A percentile compares a stretch with the other conserved stretches of the same genome.
Evolutionary conservation across 805 yeast species (phyloP).

Genomic region (Yamadazyma insecticola): DNA sequence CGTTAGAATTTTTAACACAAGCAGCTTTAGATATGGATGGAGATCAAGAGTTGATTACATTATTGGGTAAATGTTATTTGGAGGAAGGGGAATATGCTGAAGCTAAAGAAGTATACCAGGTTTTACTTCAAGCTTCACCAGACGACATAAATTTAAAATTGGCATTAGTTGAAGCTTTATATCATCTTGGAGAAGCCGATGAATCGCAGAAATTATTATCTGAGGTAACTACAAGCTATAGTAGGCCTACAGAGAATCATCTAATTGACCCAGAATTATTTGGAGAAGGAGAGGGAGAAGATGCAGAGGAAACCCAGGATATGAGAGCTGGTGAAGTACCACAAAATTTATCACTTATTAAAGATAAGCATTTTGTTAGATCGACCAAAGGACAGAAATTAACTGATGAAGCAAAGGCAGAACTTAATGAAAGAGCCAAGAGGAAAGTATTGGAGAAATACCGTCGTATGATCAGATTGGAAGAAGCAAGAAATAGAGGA

Average conservation of each 20-base stretch:
- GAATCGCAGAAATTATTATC: constrained; percentile 50
- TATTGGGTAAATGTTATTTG: constrained; percentile 73
- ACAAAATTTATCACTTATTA: not conserved
- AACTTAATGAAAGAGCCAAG: constrained; percentile 54
- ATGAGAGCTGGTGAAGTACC: not conserved
- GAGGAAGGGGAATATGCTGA: constrained; percentile 65
- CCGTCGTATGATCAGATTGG: constrained; percentile 50
- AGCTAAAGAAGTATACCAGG: constrained; percentile 57
- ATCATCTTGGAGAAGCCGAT: constrained; percentile 56
- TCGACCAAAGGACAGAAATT: constrained; percentile 15
- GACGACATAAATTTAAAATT: constrained; percentile 68
- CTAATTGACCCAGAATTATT: constrained; percentile 12
- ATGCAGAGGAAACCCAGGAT: not conserved
- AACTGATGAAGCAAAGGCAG: constrained; percentile 44
- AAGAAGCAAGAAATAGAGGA: constrained; percentile 24
- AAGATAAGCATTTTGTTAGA: constrained; percentile 6
- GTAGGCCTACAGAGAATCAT: constrained; percentile 3
- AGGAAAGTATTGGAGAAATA: constrained; percentile 54
- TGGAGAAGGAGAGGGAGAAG: not conserved
- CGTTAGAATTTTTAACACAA: constrained; percentile 59
- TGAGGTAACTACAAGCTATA: constrained; percentile 36
- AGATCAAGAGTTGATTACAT: constrained; percentile 41
- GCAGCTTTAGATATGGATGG: constrained; percentile 38
- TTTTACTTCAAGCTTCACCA: constrained; percentile 53
- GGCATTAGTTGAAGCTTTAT: constrained; percentile 77